A percentile compares a stretch with the other conserved stretches of the same genome.
phyloP scores from a whole-genome alignment of 371 early-diverging fungal genomes.

The Massospora cicadina region DNA sequence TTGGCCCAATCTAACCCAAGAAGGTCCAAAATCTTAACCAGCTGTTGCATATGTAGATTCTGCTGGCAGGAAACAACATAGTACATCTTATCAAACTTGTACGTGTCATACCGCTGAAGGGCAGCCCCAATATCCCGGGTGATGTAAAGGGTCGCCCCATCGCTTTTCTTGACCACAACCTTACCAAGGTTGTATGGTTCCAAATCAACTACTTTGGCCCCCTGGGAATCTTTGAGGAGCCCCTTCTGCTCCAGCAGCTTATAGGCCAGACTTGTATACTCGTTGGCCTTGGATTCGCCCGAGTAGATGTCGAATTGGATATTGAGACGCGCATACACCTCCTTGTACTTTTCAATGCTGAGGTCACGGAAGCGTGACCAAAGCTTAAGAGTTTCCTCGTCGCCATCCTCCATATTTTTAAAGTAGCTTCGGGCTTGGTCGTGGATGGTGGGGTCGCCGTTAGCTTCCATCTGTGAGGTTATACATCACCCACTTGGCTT shows the following conservation, averaged over 20 bases:
- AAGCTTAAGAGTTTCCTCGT: conserved; percentile 58
- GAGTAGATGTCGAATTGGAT: conserved; percentile 95
- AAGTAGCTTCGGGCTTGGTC: conserved; percentile 93
- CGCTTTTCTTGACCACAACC: conserved; percentile 82
- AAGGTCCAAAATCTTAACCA: conserved; percentile 82
- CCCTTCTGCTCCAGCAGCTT: conserved; percentile 45
- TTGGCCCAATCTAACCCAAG: conserved; percentile 64
- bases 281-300: conserved; percentile 92
- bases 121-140: conserved; percentile 99
- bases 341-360: conserved; percentile 88
- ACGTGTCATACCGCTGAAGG: conserved; percentile 74
- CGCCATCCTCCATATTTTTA: conserved; percentile 94
- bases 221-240: conserved; percentile 57
- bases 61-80: conserved; percentile 96
- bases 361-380: conserved; percentile 91
- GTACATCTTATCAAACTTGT: conserved; percentile 85
- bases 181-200: conserved; percentile 64
- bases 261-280: conserved; percentile 61
- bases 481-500: conserved; percentile 14
- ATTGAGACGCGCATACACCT: conserved; percentile 85
- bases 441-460: conserved; percentile 52
- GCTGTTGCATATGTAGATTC: conserved; percentile 89
- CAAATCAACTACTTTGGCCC: conserved; percentile 77
- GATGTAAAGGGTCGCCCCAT: conserved; percentile 94
- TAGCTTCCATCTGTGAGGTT: conserved; percentile 27